Evolutionary conservation across 2,329 filamentous ascomycete species (phyloP), one percentile per base, ranked within the genome.

Genomic region (Penicillium oxalicum): DNA sequence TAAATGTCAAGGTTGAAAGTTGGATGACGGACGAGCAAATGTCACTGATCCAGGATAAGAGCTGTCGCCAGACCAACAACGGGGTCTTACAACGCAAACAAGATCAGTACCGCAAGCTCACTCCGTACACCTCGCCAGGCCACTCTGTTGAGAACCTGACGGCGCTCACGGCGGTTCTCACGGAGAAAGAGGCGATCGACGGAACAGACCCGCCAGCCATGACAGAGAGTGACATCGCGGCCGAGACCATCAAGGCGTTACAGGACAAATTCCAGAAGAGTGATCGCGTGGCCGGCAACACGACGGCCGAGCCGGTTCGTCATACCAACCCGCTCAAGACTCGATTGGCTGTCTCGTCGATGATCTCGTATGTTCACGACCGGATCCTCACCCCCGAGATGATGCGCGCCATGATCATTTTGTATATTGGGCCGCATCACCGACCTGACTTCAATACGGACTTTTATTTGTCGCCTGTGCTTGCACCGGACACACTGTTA

Each of bases 11-110:
- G 62, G 97, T 97, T 56, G 89, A 89, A 34, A 96, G 91, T 68
- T 98, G 93, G 93, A 97, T 98, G 91, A 91, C 88, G 0, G 91
- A 97, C 60, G 91, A 97, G 67, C 91, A 98, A 66, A 95, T 97
- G 88, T 83, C 88, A 0, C 73, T 98, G 52, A 95, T 98, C 54
- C 84, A 89, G 56, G 91, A 95, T 54, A 83, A 89, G 9, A 80
- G 83, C 49, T 83, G 84, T 64, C 80, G 89, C 25, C 84, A 84
- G 58, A 89, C 84, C 1, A 95, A 96, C 62, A 79, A 80, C 49
- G 79, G 82, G 26, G 86, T 97, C 47, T 74, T 96, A 9, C 79
- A 85, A 33, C 80, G 88, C 49, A 97, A 98, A 73, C 90, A 83
- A 54, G 87, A 88, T 71, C 88, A 96, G 63, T 97, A 95, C 67